Conservation (phyloP, 805 yeast genomes). For the Tetrapisispora arboricola region DNA sequence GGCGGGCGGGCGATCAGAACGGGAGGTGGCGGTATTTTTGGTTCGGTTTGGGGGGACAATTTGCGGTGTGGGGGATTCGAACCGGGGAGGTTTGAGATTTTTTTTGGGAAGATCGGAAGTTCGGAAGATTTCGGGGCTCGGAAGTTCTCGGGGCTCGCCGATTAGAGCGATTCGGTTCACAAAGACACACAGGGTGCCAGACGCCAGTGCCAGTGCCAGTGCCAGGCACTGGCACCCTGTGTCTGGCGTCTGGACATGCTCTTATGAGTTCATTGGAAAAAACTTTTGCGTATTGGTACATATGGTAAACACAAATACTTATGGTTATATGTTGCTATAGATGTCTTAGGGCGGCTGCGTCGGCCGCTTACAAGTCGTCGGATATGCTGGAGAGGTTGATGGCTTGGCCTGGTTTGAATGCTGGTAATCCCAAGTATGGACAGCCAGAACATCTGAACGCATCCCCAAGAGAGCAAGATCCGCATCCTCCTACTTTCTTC, state of each 20-base stretch:
- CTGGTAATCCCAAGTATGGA: constrained; percentile 94
- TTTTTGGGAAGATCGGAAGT: background rate
- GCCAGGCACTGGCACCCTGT: too few species aligned
- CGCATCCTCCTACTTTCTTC: constrained; percentile 88
- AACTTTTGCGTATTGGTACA: too few species aligned
- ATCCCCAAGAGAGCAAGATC: constrained; percentile 93
- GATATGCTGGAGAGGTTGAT: constrained; percentile 65
- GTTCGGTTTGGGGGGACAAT: too few species aligned
- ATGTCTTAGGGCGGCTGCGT: too few species aligned
- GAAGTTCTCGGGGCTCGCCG: too few species aligned
- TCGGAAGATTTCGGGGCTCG: background rate
- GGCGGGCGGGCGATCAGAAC: background rate
- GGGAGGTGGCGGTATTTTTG: background rate
- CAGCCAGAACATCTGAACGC: constrained; percentile 98
- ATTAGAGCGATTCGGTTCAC: too few species aligned
- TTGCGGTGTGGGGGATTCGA: background rate
- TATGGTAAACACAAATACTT: too few species aligned
- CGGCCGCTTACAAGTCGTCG: constrained; percentile 52
- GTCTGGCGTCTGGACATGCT: too few species aligned
- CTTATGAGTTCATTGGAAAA: too few species aligned
- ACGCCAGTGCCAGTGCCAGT: too few species aligned
- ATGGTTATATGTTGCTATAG: background rate
- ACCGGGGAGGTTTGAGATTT: background rate
- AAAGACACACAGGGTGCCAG: too few species aligned
- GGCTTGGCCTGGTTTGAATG: constrained; percentile 95